Evolutionary conservation across 1,284 basidiomycete species (phyloP).

Genomic region (Leccinum angustisporum): DNA sequence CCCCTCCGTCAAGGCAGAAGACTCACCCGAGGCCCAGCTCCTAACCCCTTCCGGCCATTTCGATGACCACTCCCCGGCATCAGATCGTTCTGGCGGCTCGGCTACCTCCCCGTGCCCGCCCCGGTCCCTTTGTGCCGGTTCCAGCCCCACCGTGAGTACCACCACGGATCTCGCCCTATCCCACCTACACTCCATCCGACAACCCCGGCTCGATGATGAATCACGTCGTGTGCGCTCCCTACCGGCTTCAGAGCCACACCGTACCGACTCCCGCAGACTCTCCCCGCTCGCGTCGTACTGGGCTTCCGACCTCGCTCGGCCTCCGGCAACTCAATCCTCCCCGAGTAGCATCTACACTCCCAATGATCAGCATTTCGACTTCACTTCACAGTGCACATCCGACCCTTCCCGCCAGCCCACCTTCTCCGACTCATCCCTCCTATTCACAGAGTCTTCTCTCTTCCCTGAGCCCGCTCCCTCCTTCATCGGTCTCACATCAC

Average conservation of each 20-base stretch:
- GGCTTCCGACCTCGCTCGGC: constrained; percentile 27
- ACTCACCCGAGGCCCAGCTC: constrained; percentile 38
- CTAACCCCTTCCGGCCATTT: constrained; percentile 36
- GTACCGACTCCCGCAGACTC: constrained; percentile 34
- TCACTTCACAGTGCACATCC: constrained; percentile 27
- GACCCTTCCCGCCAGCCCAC: constrained; percentile 30
- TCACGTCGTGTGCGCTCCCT: constrained; percentile 33
- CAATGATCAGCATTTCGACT: constrained; percentile 22
- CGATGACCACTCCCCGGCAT: constrained; percentile 35
- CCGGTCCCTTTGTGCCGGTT: constrained; percentile 26
- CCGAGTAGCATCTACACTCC: constrained; percentile 31
- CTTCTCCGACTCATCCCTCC: constrained; percentile 36
- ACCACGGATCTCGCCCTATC: constrained; percentile 30
- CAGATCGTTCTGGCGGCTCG: constrained; percentile 33
- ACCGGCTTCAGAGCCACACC: constrained; percentile 29
- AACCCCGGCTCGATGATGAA: constrained; percentile 29
- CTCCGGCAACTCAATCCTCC: constrained; percentile 30
- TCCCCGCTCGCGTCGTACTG: constrained; percentile 35
- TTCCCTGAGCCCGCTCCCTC: constrained; percentile 29
- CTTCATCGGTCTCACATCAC: constrained; percentile 27
- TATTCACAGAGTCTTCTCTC: constrained; percentile 32
- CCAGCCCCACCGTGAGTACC: constrained; percentile 27
- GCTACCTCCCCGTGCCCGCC: constrained; percentile 29
- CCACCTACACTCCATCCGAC: constrained; percentile 22
- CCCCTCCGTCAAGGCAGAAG: constrained; percentile 49